These are phyloP conservation scores for Starmerella stigmatis DNA, from an alignment of 805 yeast species.

Conservation along the genomic window DNA sequence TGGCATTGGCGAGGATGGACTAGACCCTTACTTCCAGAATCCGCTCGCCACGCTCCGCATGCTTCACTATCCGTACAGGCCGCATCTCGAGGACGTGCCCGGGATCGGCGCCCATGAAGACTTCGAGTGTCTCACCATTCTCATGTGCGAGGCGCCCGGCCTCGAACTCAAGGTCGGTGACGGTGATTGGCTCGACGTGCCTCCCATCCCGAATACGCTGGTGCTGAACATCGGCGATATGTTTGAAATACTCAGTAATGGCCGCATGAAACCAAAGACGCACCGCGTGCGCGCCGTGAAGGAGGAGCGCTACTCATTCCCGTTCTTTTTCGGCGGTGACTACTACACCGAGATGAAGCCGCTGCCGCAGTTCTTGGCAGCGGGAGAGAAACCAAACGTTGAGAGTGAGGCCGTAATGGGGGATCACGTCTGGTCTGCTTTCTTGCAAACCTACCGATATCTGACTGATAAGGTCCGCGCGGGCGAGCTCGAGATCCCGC, in stretches of 20 bases:
- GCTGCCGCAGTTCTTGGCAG: conserved; percentile 11
- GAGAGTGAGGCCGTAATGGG: conserved; percentile 5
- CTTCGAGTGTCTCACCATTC: conserved; percentile 34
- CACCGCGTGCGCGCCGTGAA: conserved; percentile 43
- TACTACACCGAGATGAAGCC: conserved; percentile 12
- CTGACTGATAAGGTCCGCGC: not conserved
- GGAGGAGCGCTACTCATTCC: conserved; percentile 28
- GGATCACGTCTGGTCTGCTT: conserved; percentile 13
- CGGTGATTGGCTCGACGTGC: conserved; percentile 49
- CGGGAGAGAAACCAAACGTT: not conserved
- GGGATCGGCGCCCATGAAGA: conserved; percentile 66
- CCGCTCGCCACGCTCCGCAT: conserved; percentile 36
- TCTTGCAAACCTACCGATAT: conserved; percentile 8
- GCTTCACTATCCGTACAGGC: conserved; percentile 41
- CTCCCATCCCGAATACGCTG: conserved; percentile 39
- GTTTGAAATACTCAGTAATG: conserved; percentile 48
- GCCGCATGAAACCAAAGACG: conserved; percentile 50
- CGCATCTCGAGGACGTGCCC: conserved; percentile 26
- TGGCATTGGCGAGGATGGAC: conserved; percentile 37
- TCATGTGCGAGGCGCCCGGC: conserved; percentile 45
- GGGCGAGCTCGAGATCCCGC: not conserved
- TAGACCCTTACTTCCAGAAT: conserved; percentile 37
- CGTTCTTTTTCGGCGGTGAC: conserved; percentile 12
- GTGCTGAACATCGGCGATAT: conserved; percentile 56
- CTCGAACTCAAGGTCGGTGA: conserved; percentile 46